Conservation (phyloP, 2,329 filamentous ascomycete genomes). For the Coleophoma eucalyptorum region DNA sequence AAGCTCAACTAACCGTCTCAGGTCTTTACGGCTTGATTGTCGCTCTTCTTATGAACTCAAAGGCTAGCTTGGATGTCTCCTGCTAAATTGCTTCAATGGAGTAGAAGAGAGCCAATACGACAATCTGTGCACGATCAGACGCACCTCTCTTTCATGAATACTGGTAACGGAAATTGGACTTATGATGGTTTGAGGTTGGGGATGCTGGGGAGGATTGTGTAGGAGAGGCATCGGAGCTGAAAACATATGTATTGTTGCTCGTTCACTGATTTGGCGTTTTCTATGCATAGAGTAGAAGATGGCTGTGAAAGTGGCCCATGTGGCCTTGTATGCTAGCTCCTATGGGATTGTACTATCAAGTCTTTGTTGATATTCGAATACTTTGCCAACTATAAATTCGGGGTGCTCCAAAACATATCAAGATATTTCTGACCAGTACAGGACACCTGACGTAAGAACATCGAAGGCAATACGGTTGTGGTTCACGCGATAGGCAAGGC, state of each 20-base stretch:
- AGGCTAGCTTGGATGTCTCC: slow-evolving; percentile 61
- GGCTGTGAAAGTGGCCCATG: slow-evolving; percentile 19
- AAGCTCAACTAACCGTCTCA: slow-evolving; percentile 28
- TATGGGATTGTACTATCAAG: slow-evolving; percentile 12
- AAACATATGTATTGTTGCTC: slow-evolving; percentile 27
- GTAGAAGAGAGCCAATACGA: slow-evolving; percentile 18
- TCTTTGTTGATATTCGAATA: background rate
- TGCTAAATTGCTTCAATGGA: slow-evolving; percentile 45
- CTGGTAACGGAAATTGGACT: slow-evolving; percentile 10
- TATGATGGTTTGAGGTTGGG: slow-evolving; percentile 5
- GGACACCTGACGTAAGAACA: too few relatives aligned
- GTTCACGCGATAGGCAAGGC: too few relatives aligned
- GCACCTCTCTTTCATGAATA: slow-evolving; percentile 25
- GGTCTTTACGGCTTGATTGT: slow-evolving; percentile 99
- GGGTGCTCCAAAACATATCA: too few relatives aligned
- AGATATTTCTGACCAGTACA: too few relatives aligned
- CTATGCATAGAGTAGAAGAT: slow-evolving; percentile 28
- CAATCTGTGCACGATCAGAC: slow-evolving; percentile 15
- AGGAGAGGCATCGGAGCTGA: slow-evolving; percentile 12
- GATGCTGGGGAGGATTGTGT: slow-evolving; percentile 13
- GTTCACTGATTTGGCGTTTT: slow-evolving; percentile 25
- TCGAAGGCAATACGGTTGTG: too few relatives aligned
- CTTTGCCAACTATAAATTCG: too few relatives aligned
- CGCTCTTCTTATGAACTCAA: slow-evolving; percentile 99
- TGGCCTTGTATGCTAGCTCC: slow-evolving; percentile 27